Base-by-base conservation (phyloP, 306 rosid species). In the Prunus davidiana region DNA sequence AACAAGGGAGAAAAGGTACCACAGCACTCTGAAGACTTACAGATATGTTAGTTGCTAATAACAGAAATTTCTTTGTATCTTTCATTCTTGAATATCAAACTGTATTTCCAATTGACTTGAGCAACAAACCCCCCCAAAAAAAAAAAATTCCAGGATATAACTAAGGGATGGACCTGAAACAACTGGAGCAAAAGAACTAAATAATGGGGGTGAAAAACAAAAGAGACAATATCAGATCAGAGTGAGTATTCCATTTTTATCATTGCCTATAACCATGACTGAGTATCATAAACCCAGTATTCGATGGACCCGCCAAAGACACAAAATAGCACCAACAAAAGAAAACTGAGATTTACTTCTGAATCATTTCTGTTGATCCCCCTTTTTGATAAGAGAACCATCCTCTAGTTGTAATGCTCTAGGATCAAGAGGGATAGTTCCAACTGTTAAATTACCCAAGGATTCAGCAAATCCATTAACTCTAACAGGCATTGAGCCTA, bases 341-440 rank as follows among this genome's bases (percentile, higher is more conserved):
- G 0, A 5, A 43, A 72, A 51, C 77, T 72, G 24, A 49, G 30
- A 62, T 38, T 66, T 71, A 16, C 51, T 67, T 25, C 63, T 52
- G 19, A 81, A 69, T 67, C 69, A 50, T 69, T 73, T 58, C 64
- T 70, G 79, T 12, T 74, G 82, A 65, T 85, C 77, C 58, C 72
- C 87, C 84, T 68, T 84, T 71, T 82, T 84, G 61, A 46, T 75
- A 34, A 64, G 24, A 54, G 76, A 69, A 63, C 81, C 77, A 34
- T 87, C 86, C 78, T 84, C 84, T 1, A 77, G 76, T 79, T 83
- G 78, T 30, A 91, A 78, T 2, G 88, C 86, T 69, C 72, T 84
- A 3, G 91, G 88, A 86, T 93, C 90, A 51, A 88, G 89, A 24
- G 90, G 95, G 73, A 89, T 86, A 12, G 90, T 93, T 76, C 98